Base-by-base conservation (phyloP, 768 basidiomycete genomes). In the Mrakia gelida region DNA sequence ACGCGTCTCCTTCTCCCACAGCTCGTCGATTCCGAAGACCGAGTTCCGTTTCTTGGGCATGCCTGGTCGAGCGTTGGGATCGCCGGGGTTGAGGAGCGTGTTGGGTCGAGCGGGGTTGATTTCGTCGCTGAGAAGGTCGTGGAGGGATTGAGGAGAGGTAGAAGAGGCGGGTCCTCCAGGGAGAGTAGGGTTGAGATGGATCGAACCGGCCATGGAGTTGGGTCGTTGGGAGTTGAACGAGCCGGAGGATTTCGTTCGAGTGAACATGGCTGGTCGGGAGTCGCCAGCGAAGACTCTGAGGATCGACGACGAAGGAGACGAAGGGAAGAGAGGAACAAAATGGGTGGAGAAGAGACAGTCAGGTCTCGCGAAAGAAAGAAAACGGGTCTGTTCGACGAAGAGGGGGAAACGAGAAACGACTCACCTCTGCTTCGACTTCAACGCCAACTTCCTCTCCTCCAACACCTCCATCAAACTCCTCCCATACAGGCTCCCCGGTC, bases 381-480 rank as follows among this genome's bases (percentile, higher is more conserved):
- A 2, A 67, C 70, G n/a, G 18, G 26, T 23, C 21, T 5, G 62
- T 6, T 2, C 10, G 8, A 38, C 16, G 74, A 63, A 52, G 13
- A 18, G 45, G 11, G 45, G 45, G 45, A 23, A 49, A 6, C 28
- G 52, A 32, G 28, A 10, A 67, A n/a, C 13, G n/a, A 75, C 77
- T 8, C n/a, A 78, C 77, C 67, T 67, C 73, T 78, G 72, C 62
- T 72, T 75, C 23, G 45, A 30, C 23, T 71, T 75, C 49, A 79
- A 28, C 32, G 74, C 75, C 43, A 49, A 18, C 70, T 79, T 79
- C 26, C 78, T 41, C 71, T 75, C 73, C 49, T 79, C 78, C 9
- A 79, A 49, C 13, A 75, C 73, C 26, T 79, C 78, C 68, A 79
- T 79, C 73, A 79, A 41, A 73, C 78, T 79, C 32, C 78, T 75